phyloP scores from a whole-genome alignment of 139 green algal species.

The Nannochloris sp. region DNA sequence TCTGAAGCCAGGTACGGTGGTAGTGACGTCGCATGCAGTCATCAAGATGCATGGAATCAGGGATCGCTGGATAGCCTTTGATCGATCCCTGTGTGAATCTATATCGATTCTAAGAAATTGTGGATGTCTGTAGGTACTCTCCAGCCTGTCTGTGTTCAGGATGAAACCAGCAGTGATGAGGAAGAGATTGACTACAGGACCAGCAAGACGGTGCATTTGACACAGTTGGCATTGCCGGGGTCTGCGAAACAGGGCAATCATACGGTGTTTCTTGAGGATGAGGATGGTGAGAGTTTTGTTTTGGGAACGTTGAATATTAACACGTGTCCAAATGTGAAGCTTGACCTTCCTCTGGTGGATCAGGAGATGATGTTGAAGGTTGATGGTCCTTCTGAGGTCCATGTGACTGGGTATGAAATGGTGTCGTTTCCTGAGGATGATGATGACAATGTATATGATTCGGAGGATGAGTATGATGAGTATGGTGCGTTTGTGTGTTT shows the following conservation, averaged over 20 bases:
- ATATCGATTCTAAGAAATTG: neutral
- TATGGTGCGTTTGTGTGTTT: neutral
- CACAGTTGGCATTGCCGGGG: conserved; percentile 22
- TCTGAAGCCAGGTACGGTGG: neutral
- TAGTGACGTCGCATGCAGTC: neutral
- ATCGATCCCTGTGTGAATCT: no score
- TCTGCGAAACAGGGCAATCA: conserved; percentile 16
- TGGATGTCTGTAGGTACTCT: neutral
- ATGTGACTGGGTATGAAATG: conserved; percentile 23
- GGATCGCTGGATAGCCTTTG: neutral
- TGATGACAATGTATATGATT: neutral
- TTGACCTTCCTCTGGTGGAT: conserved; percentile 17
- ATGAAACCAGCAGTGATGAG: conserved; percentile 14
- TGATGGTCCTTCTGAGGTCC: conserved; percentile 17
- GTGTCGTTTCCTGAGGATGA: conserved; percentile 1
- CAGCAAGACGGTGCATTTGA: conserved; percentile 19
- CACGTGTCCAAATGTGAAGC: conserved; percentile 17
- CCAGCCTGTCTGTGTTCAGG: conserved; percentile 4
- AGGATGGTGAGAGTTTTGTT: conserved; percentile 19
- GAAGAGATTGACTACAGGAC: conserved; percentile 6
- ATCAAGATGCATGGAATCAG: no score
- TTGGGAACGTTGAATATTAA: conserved; percentile 22
- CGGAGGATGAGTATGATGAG: conserved; percentile 3
- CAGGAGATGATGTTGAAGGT: conserved; percentile 21
- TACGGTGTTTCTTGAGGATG: conserved; percentile 21